Evolutionary conservation across 805 yeast species (phyloP).

Genomic region (Suhomyces sp.): DNA sequence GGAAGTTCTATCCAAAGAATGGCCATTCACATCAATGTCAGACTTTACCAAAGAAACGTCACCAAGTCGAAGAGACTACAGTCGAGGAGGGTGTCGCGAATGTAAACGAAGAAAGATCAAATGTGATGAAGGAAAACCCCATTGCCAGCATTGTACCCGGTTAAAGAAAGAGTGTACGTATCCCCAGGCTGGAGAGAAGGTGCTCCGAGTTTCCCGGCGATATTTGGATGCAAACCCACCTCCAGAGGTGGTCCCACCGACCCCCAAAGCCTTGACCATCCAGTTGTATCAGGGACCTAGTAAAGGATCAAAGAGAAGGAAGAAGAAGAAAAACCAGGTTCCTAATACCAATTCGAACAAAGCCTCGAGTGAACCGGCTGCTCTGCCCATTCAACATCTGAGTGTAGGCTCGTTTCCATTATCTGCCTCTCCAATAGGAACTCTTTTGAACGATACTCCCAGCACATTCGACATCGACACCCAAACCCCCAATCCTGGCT

Average conservation of each 20-base stretch:
- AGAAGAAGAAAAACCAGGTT: slow-evolving; percentile 1
- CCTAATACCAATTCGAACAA: background rate
- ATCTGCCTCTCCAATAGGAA: slow-evolving; percentile 1
- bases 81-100: slow-evolving; percentile 41
- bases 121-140: slow-evolving; percentile 35
- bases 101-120: slow-evolving; percentile 46
- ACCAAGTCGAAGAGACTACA: slow-evolving; percentile 21
- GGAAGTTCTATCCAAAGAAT: too few species aligned
- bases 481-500: too few species aligned
- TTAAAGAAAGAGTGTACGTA: slow-evolving; percentile 34
- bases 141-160: slow-evolving; percentile 34
- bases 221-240: slow-evolving; percentile 7
- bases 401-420: background rate
- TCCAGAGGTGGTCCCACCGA: background rate
- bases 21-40: too few species aligned
- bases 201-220: slow-evolving; percentile 25
- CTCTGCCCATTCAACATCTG: too few species aligned
- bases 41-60: slow-evolving; percentile 8
- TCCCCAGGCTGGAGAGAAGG: slow-evolving; percentile 37
- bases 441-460: slow-evolving; percentile 2
- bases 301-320: slow-evolving; percentile 5
- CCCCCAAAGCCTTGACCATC: slow-evolving; percentile 6
- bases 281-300: slow-evolving; percentile 12
- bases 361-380: background rate
- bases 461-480: slow-evolving; percentile 1